Evolutionary conservation across 768 basidiomycete genomes (phyloP).

Genomic region (Rubroboletus satanas): DNA sequence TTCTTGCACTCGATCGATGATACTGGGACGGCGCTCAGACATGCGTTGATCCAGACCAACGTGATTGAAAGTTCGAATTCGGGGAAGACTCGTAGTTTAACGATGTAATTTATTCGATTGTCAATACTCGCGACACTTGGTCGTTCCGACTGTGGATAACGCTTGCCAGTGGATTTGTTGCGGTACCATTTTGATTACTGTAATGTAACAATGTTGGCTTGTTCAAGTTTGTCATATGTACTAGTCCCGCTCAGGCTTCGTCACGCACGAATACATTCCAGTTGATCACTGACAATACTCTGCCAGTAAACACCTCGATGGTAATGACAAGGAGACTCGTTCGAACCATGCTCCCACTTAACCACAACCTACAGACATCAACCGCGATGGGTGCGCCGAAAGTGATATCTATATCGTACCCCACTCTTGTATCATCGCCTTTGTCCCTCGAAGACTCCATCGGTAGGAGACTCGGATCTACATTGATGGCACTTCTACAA

Average conservation of each 20-base stretch:
- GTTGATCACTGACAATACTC: background rate
- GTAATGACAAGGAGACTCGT: conserved; percentile 16
- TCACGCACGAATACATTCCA: background rate
- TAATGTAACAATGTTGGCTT: background rate
- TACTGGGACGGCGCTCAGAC: conserved; percentile 63
- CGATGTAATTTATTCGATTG: conserved; percentile 2
- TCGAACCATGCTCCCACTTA: conserved; percentile 5
- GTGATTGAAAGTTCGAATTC: conserved; percentile 21
- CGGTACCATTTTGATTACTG: background rate
- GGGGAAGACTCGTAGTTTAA: background rate
- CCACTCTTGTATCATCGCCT: conserved; percentile 50
- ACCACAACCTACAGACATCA: conserved; percentile 14
- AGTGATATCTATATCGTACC: conserved; percentile 58
- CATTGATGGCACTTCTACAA: background rate
- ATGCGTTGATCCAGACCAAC: conserved; percentile 55
- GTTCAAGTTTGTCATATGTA: too few species aligned
- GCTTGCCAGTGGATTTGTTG: background rate
- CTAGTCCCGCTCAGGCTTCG: background rate
- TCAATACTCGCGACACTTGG: background rate
- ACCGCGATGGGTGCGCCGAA: conserved; percentile 8
- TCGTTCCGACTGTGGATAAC: background rate
- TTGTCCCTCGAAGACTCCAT: conserved; percentile 56
- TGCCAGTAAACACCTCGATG: background rate
- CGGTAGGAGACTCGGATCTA: conserved; percentile 37
- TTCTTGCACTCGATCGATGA: conserved; percentile 94